Base-by-base conservation (phyloP, 805 yeast genomes). In the Kodamaea leandrae region DNA sequence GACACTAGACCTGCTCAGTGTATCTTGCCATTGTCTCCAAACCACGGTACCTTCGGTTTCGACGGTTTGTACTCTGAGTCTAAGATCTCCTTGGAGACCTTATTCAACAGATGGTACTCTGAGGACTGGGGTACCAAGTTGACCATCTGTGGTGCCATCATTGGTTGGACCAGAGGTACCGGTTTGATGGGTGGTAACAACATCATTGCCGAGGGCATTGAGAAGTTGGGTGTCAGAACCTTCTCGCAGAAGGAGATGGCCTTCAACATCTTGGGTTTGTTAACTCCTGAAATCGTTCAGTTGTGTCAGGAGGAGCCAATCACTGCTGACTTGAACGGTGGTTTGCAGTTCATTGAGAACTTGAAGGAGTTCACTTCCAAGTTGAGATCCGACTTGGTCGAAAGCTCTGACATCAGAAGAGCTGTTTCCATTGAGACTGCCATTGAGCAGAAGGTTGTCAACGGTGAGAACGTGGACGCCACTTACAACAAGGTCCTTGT, bases 151-250 rank as follows among this genome's bases (percentile, higher is more conserved):
- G 99, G 99, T 76, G 97, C 99, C 34, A 78, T 93, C 52, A 93
- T 93, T 66, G 99, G 99, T 64, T 93, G 99, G 99, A 93, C 99
- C 50, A 87, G 99, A 78, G 99, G 99, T 68, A 93, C 99, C 45
- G 99, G 99, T 61, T 82, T 93, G 61, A 93, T 93, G 99, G 77
- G 89, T 59, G 97, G 83, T 55, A 93, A 93, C 78, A 93, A 93
- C 74, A 84, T 88, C 63, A 87, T 93, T 64, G 96, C 99, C 47
- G 96, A 90, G 71, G 97, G 97, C 53, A 86, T 93, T 60, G 99
- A 93, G 72, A 80, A 80, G 62, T 73, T 85, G 46, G 98, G 99
- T 58, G 97, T 93, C 36, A 86, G 98, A 72, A 93, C 99, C 32
- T 93, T 91, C 80, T 86, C 96, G 41, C 99, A 93, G 72, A 86